Evolutionary conservation across 345 rosid species (phyloP), one percentile per base, ranked within the genome.

Genomic region (Geranium rotundifolium): DNA sequence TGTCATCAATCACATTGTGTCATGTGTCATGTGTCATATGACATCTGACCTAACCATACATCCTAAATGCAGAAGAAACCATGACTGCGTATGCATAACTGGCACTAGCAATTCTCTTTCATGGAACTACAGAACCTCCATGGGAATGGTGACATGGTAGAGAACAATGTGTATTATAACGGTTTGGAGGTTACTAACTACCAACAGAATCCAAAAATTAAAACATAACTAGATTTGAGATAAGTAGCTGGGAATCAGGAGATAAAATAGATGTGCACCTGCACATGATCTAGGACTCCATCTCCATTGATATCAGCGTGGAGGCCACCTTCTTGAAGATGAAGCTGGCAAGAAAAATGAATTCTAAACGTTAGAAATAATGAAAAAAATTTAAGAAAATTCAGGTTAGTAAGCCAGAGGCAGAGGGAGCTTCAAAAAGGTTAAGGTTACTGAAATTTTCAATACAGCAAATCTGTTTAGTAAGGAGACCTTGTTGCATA

Each of bases 291-390:
- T 23, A 95, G 90, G 69, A 95, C 96, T 62, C 99, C 99, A 69
- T 95, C 99, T 62, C 99, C 99, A 60, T 95, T 90, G 64, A 95
- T 85, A 80, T 95, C 99, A 41, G 97, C 99, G 80, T 95, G 99
- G 75, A 95, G 95, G 61, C 99, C 97, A 54, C 99, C 99, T 84
- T 90, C 99, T 75, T 65, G 96, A 63, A 95, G 87, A 80, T 87
- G 91, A 78, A 95, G 96, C 99, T 90, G 78, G 65, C 31, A 57
- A 76, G 65, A 70, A 63, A 65, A 73, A 69, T 29, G 10, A 59
- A 39, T 50, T 64, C 64, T 57, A 30, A 65, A 50, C 58, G 17
- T 37, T 41, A 5, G 13, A 58, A 63, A 15, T 18, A 58, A 62
- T 52, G 29, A 17, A 27, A 66, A 20, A 59, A 5, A 10, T 41